A percentile compares a stretch with the other conserved stretches of the same genome.
phyloP scores from a whole-genome alignment of 805 yeast genomes.

The Alloascoidea africana region DNA sequence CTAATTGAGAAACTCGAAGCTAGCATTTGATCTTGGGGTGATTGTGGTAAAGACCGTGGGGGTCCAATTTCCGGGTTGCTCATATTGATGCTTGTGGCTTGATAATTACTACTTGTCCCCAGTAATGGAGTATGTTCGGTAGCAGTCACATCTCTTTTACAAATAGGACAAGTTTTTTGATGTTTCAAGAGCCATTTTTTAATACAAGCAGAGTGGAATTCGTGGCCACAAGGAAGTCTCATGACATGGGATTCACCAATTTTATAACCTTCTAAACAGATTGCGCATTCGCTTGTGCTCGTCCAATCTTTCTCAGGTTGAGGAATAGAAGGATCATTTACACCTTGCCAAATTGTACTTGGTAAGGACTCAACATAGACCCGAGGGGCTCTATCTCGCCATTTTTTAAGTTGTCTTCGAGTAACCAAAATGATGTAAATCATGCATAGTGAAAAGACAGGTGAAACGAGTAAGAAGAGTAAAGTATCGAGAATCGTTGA shows the following conservation, averaged over 20 bases:
- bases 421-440: slow-evolving; percentile 19
- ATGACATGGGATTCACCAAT: slow-evolving; percentile 32
- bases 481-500: slow-evolving; percentile 20
- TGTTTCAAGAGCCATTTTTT: slow-evolving; percentile 44
- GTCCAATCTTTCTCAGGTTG: slow-evolving; percentile 19
- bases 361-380: slow-evolving; percentile 21
- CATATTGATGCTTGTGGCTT: too few species aligned
- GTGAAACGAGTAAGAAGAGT: slow-evolving; percentile 22
- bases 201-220: slow-evolving; percentile 42
- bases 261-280: slow-evolving; percentile 39
- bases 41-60: too few species aligned
- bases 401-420: slow-evolving; percentile 18
- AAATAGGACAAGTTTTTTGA: slow-evolving; percentile 41
- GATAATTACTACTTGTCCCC: too few species aligned
- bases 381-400: slow-evolving; percentile 21
- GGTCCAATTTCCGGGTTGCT: too few species aligned
- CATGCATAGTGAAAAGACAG: slow-evolving; percentile 21
- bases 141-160: slow-evolving; percentile 29
- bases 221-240: slow-evolving; percentile 43
- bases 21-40: too few species aligned
- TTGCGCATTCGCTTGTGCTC: slow-evolving; percentile 39
- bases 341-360: slow-evolving; percentile 16
- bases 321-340: slow-evolving; percentile 2
- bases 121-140: too few species aligned
- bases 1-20: too few species aligned